A percentile compares a stretch with the other conserved stretches of the same genome.
These are phyloP conservation scores for Arabis hirsuta DNA, from an alignment of 345 rosid species.

Conservation along the genomic window DNA sequence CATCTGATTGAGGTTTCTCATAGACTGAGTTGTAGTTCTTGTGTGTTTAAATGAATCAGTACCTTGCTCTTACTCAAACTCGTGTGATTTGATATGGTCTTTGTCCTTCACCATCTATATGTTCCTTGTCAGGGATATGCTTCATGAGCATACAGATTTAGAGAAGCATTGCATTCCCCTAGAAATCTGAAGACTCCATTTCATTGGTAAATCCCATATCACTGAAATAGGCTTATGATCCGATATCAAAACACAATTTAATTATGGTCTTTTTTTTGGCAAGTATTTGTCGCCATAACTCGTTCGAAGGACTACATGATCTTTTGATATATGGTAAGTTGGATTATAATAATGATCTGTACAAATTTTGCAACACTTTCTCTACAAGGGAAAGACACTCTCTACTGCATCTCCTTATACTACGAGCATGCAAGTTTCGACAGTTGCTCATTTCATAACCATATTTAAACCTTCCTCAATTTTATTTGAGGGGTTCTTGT, in stretches of 20 bases:
- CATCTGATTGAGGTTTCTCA: background rate
- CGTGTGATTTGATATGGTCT: background rate
- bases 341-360: slow-evolving; percentile 12
- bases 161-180: too few relatives aligned
- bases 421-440: slow-evolving; percentile 23
- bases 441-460: background rate
- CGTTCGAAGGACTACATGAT: background rate
- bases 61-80: too few relatives aligned
- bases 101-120: too few relatives aligned
- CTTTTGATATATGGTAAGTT: slow-evolving; percentile 6
- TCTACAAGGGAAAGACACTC: slow-evolving; percentile 23
- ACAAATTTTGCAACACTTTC: slow-evolving; percentile 33
- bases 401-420: slow-evolving; percentile 25
- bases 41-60: background rate
- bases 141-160: too few relatives aligned
- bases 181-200: too few relatives aligned
- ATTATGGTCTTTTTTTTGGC: background rate
- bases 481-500: slow-evolving; percentile 2
- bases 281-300: background rate
- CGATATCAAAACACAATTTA: too few relatives aligned
- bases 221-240: too few relatives aligned
- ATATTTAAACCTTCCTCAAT: background rate
- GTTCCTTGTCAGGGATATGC: too few relatives aligned
- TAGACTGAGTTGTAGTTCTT: background rate
- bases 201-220: too few relatives aligned